Evolutionary conservation across 495 filamentous ascomycete genomes (phyloP).

Genomic region (Annulohypoxylon moriforme): DNA sequence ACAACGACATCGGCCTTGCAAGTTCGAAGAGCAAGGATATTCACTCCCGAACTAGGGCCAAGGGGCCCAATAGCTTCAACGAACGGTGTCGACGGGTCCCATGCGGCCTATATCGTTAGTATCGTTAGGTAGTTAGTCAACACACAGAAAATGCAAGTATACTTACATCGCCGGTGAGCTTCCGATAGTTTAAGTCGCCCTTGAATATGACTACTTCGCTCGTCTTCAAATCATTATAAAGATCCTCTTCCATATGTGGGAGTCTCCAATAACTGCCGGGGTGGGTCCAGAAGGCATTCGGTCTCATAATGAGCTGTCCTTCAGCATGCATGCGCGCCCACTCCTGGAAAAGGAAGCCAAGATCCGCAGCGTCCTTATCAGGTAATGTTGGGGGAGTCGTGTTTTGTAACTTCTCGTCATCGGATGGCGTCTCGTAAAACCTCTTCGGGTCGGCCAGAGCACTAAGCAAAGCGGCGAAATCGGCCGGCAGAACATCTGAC

Average conservation of each 20-base stretch:
- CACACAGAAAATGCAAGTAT: neutral
- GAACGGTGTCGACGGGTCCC: conserved; percentile 91
- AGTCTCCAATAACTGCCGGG: conserved; percentile 88
- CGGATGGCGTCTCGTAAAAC: conserved; percentile 79
- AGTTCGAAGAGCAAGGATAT: conserved; percentile 85
- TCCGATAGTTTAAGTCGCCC: conserved; percentile 95
- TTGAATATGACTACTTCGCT: conserved; percentile 96
- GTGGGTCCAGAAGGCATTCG: conserved; percentile 91
- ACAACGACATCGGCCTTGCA: conserved; percentile 97
- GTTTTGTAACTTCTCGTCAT: conserved; percentile 69
- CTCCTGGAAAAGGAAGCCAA: conserved; percentile 80
- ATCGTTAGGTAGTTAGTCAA: conserved; percentile 4
- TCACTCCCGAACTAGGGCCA: conserved; percentile 81
- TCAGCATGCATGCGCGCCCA: conserved; percentile 84
- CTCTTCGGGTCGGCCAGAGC: conserved; percentile 76
- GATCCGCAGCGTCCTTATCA: conserved; percentile 72
- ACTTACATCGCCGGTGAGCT: conserved; percentile 87
- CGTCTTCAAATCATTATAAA: conserved; percentile 82
- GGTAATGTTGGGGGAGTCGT: conserved; percentile 68
- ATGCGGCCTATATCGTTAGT: conserved; percentile 68
- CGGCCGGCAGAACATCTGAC: conserved; percentile 86
- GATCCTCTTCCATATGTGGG: conserved; percentile 69
- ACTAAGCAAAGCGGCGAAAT: conserved; percentile 82
- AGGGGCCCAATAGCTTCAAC: conserved; percentile 86
- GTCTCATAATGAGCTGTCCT: conserved; percentile 80